phyloP scores from a whole-genome alignment of 2,329 filamentous ascomycete species.

The Aspergillus puulaauensis region DNA sequence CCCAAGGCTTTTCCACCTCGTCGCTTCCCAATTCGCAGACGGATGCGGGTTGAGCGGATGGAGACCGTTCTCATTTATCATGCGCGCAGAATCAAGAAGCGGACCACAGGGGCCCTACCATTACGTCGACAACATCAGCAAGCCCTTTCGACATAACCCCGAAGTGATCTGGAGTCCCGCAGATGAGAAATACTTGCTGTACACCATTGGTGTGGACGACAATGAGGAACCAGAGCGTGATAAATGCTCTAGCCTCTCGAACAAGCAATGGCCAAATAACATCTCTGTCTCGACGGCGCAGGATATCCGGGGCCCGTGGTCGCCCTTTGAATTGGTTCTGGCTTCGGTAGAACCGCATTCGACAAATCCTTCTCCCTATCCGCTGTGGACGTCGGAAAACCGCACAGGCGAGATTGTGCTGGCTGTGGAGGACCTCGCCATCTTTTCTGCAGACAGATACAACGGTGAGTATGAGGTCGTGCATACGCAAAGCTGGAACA shows the following conservation, averaged over 20 bases:
- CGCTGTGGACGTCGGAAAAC: slow-evolving; percentile 6
- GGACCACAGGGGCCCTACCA: slow-evolving; percentile 48
- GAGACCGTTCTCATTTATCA: slow-evolving; percentile 47
- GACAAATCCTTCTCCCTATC: slow-evolving; percentile 13
- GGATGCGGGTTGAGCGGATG: slow-evolving; percentile 51
- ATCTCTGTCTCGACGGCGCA: slow-evolving; percentile 14
- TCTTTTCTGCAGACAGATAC: slow-evolving; percentile 15
- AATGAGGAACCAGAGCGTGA: slow-evolving; percentile 25
- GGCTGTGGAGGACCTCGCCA: slow-evolving; percentile 12
- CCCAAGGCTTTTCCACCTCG: slow-evolving; percentile 44
- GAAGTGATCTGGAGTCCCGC: slow-evolving; percentile 46
- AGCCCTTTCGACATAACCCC: slow-evolving; percentile 50
- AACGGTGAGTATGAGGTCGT: slow-evolving; percentile 13
- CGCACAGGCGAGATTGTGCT: slow-evolving; percentile 6
- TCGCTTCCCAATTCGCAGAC: slow-evolving; percentile 47
- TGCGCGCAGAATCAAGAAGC: slow-evolving; percentile 45
- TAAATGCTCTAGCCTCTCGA: slow-evolving; percentile 14
- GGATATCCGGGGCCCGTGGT: slow-evolving; percentile 4
- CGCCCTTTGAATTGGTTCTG: background rate
- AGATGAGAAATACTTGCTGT: slow-evolving; percentile 47
- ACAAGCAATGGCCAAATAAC: slow-evolving; percentile 10
- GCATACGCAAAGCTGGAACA: slow-evolving; percentile 6
- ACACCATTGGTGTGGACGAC: slow-evolving; percentile 42
- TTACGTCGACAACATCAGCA: slow-evolving; percentile 42
- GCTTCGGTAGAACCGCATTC: slow-evolving; percentile 4